Conservation (phyloP, 176 grass and related monocot species). For the Puccinellia tenuiflora region DNA sequence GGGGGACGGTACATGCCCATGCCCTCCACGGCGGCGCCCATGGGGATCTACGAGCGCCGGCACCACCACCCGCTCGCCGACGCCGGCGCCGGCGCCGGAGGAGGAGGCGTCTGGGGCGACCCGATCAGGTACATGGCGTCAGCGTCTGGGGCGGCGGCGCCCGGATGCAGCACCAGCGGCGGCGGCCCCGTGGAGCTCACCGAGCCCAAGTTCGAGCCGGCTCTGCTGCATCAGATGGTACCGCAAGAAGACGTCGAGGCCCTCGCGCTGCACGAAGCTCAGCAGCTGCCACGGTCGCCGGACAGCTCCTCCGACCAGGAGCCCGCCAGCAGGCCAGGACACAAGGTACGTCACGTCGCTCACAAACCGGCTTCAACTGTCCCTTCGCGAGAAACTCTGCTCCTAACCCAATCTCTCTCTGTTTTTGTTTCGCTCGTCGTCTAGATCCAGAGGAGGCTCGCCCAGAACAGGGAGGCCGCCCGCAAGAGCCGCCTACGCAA, state of each 20-base stretch:
- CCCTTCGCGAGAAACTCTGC: not conserved
- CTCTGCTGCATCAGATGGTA: not conserved
- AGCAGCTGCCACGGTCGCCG: not conserved
- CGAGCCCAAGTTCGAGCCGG: constrained; percentile 2
- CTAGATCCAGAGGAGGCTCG: constrained; percentile 31
- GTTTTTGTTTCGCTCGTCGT: not conserved
- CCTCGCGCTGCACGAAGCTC: not conserved
- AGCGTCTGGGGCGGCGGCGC: not conserved
- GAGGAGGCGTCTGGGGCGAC: not conserved
- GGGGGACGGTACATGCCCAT: constrained; percentile 17
- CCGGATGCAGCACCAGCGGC: not conserved
- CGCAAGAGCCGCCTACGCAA: constrained; percentile 56
- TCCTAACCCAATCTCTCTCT: not conserved
- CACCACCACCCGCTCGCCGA: not conserved
- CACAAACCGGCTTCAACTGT: not conserved
- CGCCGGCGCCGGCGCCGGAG: not conserved
- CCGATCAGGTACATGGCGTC: not conserved
- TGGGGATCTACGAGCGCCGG: constrained; percentile 33
- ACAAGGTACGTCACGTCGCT: constrained; percentile 22
- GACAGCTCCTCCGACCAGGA: constrained; percentile 32
- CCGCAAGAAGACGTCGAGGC: not conserved
- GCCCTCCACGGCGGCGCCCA: not conserved
- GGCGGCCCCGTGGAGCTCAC: not conserved
- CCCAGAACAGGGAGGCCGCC: constrained; percentile 55
- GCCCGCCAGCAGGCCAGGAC: not conserved